phyloP scores from a whole-genome alignment of 176 grass and related monocot genomes.

The sorghum (Sorghum bicolor) region DNA sequence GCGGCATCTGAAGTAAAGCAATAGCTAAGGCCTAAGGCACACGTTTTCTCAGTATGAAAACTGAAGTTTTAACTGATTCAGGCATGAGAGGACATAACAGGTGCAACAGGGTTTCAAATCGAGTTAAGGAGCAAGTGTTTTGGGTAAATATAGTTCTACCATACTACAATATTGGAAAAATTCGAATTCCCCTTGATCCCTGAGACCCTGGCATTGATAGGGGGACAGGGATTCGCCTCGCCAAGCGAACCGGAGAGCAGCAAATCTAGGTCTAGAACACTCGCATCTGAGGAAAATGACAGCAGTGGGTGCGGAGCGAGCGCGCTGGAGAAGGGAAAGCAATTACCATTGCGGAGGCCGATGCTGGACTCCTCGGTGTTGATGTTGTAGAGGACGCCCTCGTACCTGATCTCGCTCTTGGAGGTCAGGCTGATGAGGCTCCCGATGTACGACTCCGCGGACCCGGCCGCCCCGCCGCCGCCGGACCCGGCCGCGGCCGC shows the following conservation, averaged over 20 bases:
- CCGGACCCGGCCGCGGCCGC: neutral
- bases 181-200: neutral
- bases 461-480: slow-evolving; percentile 25
- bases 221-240: neutral
- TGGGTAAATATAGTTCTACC: neutral
- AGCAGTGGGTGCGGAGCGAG: neutral
- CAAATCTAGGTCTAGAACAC: slow-evolving; percentile 32
- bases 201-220: neutral
- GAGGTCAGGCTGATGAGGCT: slow-evolving; percentile 79
- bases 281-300: slow-evolving; percentile 18
- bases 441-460: slow-evolving; percentile 73
- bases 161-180: neutral
- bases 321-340: neutral
- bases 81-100: neutral
- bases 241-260: neutral
- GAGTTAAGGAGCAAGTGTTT: neutral
- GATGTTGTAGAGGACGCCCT: slow-evolving; percentile 82
- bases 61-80: neutral
- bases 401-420: slow-evolving; percentile 92
- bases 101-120: neutral
- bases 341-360: slow-evolving; percentile 65
- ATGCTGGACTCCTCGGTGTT: slow-evolving; percentile 76
- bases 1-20: neutral
- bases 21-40: neutral
- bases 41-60: neutral